Conservation (phyloP, 331 rosid genomes). For the Arachis monticola region DNA sequence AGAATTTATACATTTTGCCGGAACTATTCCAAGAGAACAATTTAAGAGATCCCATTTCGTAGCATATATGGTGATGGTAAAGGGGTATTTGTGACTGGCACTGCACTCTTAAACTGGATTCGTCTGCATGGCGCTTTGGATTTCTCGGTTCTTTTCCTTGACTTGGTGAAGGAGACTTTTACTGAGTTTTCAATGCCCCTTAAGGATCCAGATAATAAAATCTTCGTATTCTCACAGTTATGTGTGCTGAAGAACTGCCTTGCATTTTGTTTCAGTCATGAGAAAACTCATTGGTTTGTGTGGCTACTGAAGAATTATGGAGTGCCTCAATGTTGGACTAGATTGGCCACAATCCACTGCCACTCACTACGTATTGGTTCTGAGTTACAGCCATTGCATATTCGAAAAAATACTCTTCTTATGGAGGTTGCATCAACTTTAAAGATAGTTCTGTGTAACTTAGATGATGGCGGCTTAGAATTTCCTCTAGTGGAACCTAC, state of each 20-base stretch:
- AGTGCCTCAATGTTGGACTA: neutral
- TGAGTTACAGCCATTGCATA: neutral
- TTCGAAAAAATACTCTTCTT: neutral
- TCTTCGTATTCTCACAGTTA: neutral
- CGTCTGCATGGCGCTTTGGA: neutral
- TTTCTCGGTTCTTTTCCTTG: neutral
- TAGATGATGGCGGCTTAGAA: neutral
- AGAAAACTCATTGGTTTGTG: neutral
- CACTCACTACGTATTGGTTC: too few species aligned
- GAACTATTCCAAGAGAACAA: neutral
- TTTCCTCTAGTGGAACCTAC: neutral
- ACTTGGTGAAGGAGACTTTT: slow-evolving; percentile 10
- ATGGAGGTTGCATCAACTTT: neutral
- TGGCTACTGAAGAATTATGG: neutral
- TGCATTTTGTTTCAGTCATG: neutral
- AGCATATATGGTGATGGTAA: neutral
- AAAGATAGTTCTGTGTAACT: neutral
- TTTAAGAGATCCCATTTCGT: neutral
- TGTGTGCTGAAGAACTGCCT: neutral
- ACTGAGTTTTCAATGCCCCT: neutral
- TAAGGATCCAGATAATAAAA: neutral
- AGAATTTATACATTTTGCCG: slow-evolving; percentile 11
- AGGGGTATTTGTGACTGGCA: slow-evolving; percentile 21
- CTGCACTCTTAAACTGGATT: neutral
- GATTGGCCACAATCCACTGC: neutral